Evolutionary conservation across 805 yeast genomes (phyloP).

Genomic region (Yarrowia deformans): DNA sequence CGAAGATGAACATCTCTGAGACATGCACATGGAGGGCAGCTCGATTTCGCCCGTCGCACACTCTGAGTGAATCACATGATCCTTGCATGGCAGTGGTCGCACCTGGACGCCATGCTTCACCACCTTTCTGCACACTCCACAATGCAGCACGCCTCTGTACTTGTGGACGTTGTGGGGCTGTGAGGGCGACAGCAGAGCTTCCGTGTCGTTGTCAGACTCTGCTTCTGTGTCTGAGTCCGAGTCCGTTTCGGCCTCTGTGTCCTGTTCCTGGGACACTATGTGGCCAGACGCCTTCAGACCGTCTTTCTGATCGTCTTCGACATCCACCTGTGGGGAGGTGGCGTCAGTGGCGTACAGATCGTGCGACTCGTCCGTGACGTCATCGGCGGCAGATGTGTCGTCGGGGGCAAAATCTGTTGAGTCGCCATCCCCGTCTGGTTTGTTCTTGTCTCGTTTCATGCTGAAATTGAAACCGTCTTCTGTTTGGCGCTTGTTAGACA

Average conservation of each 20-base stretch:
- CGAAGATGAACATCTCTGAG: constrained; percentile 4
- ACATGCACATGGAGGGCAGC: constrained; percentile 16
- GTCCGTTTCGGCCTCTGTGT: not conserved
- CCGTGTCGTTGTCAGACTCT: not conserved
- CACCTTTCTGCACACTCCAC: constrained; percentile 10
- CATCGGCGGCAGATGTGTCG: constrained; percentile 20
- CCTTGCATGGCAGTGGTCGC: constrained; percentile 9
- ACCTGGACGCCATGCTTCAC: constrained; percentile 21
- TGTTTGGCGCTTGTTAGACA: not conserved
- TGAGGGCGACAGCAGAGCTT: not conserved
- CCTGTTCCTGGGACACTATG: not conserved
- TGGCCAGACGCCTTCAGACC: not conserved
- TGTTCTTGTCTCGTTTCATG: constrained; percentile 25
- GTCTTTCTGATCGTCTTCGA: constrained; percentile 8
- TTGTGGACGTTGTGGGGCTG: constrained; percentile 29
- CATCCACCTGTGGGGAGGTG: constrained; percentile 27
- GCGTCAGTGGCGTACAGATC: constrained; percentile 31
- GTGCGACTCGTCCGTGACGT: not conserved
- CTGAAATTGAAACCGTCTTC: not conserved
- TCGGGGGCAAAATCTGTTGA: constrained; percentile 6
- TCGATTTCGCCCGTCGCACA: not conserved
- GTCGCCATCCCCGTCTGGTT: not conserved
- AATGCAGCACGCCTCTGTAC: constrained; percentile 13
- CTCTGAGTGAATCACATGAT: constrained; percentile 10
- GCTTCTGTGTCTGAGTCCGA: constrained; percentile 6